phyloP scores from a whole-genome alignment of 116 monocot species.

The Papilionanthe hybrid region DNA sequence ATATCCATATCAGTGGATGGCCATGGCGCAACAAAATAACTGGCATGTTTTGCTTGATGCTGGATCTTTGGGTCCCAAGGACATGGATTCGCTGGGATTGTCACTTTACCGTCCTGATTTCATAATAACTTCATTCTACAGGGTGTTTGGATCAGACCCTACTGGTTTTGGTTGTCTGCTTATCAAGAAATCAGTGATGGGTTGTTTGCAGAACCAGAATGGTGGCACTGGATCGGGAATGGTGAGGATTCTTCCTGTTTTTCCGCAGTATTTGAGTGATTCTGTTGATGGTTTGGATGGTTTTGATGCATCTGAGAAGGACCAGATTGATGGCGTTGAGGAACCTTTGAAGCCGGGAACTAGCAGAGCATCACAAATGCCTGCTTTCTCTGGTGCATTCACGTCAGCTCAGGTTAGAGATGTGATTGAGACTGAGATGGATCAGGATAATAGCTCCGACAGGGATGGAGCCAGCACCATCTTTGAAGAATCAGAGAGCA shows the following conservation, averaged over 20 bases:
- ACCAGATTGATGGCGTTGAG: slow-evolving; percentile 26
- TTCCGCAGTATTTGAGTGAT: slow-evolving; percentile 76
- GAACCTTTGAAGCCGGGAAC: slow-evolving; percentile 22
- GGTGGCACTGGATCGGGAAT: slow-evolving; percentile 79
- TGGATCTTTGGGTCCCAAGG: slow-evolving; percentile 92
- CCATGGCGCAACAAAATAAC: slow-evolving; percentile 88
- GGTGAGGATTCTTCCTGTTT: slow-evolving; percentile 76
- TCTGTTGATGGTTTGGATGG: slow-evolving; percentile 65
- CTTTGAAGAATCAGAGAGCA: slow-evolving; percentile 79
- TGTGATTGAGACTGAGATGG: slow-evolving; percentile 71
- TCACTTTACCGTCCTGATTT: slow-evolving; percentile 94
- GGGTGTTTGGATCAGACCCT: slow-evolving; percentile 86
- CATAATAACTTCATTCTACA: slow-evolving; percentile 94
- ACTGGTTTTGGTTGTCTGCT: slow-evolving; percentile 87
- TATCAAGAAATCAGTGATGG: slow-evolving; percentile 83
- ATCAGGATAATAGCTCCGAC: slow-evolving; percentile 79
- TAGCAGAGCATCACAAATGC: slow-evolving; percentile 46
- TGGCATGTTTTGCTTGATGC: slow-evolving; percentile 99
- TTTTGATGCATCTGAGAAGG: slow-evolving; percentile 50
- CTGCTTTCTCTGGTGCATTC: slow-evolving; percentile 82
- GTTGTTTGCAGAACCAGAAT: slow-evolving; percentile 52
- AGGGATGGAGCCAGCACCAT: slow-evolving; percentile 82
- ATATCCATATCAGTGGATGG: slow-evolving; percentile 99
- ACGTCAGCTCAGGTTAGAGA: slow-evolving; percentile 74
- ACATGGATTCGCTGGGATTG: slow-evolving; percentile 95